phyloP scores from a whole-genome alignment of 495 filamentous ascomycete genomes.

The Podospora sp. region DNA sequence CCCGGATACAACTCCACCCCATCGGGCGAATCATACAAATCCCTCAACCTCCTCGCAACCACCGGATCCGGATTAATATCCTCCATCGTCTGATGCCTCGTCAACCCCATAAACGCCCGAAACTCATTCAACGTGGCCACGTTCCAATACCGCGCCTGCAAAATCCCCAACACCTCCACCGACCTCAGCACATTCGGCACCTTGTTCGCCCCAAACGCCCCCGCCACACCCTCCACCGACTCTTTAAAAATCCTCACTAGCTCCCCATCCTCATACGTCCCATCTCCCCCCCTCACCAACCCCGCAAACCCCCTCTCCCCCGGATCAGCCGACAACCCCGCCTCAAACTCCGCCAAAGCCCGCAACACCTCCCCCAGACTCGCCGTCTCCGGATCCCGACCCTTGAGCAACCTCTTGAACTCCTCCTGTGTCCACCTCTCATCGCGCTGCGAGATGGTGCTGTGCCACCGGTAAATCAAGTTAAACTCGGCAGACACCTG shows the following conservation, averaged over 20 bases:
- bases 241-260: conserved; percentile 63
- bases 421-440: conserved; percentile 66
- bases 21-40: conserved; percentile 77
- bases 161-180: conserved; percentile 78
- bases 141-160: conserved; percentile 75
- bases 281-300: conserved; percentile 55
- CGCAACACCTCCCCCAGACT: conserved; percentile 52
- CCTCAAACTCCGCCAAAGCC: conserved; percentile 56
- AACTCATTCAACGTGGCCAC: conserved; percentile 79
- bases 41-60: conserved; percentile 51
- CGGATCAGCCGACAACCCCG: conserved; percentile 55
- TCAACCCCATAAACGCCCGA: conserved; percentile 69
- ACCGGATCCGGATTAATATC: conserved; percentile 75
- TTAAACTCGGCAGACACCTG: conserved; percentile 77
- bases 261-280: conserved; percentile 56
- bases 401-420: conserved; percentile 59
- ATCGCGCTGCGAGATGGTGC: conserved; percentile 63
- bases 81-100: conserved; percentile 68
- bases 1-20: conserved; percentile 51
- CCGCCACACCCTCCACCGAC: conserved; percentile 54
- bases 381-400: conserved; percentile 52
- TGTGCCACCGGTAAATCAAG: conserved; percentile 73
- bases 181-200: conserved; percentile 68
- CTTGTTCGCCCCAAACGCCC: conserved; percentile 63
- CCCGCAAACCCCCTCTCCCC: conserved; percentile 59